A percentile compares a stretch with the other conserved stretches of the same genome.
phyloP scores from a whole-genome alignment of 2,329 filamentous ascomycete genomes.

The Metarhizium humberi region DNA sequence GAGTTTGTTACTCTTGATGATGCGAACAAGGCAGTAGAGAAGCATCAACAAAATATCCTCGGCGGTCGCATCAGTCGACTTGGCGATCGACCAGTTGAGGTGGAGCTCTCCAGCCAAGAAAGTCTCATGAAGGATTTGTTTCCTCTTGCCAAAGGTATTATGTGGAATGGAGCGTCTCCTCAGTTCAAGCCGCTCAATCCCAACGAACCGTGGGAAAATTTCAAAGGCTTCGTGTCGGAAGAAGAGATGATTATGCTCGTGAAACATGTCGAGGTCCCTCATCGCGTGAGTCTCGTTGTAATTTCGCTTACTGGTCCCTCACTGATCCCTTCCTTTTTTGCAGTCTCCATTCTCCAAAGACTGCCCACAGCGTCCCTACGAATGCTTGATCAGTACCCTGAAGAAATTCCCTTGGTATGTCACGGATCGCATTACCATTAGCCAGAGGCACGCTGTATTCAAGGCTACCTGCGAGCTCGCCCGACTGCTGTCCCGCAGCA shows the following conservation, averaged over 20 bases:
- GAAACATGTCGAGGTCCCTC: slow-evolving; percentile 53
- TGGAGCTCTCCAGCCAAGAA: slow-evolving; percentile 47
- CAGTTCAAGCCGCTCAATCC: slow-evolving; percentile 23
- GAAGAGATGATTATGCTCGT: slow-evolving; percentile 57
- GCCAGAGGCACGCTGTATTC: slow-evolving; percentile 45
- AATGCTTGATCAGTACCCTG: slow-evolving; percentile 55
- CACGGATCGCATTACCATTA: slow-evolving; percentile 46
- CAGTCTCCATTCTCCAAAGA: slow-evolving; percentile 51
- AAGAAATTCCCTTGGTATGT: slow-evolving; percentile 56
- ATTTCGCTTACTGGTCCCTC: background rate
- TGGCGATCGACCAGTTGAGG: slow-evolving; percentile 46
- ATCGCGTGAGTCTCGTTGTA: slow-evolving; percentile 41
- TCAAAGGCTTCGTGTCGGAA: slow-evolving; percentile 50
- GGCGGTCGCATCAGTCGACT: slow-evolving; percentile 38
- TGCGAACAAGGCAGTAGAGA: slow-evolving; percentile 42
- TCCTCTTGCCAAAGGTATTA: slow-evolving; percentile 44
- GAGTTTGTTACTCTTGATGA: slow-evolving; percentile 46
- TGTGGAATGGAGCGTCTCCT: slow-evolving; percentile 42
- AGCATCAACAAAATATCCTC: slow-evolving; percentile 29
- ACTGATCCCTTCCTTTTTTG: background rate
- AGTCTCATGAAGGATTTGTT: slow-evolving; percentile 54
- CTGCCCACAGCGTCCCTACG: slow-evolving; percentile 55
- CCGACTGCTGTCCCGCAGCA: slow-evolving; percentile 30
- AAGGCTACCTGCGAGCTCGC: slow-evolving; percentile 41
- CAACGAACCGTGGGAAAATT: slow-evolving; percentile 38